A percentile compares a stretch with the other conserved stretches of the same genome.
phyloP scores from a whole-genome alignment of 495 filamentous ascomycete genomes.

The Xylaria palmicola region DNA sequence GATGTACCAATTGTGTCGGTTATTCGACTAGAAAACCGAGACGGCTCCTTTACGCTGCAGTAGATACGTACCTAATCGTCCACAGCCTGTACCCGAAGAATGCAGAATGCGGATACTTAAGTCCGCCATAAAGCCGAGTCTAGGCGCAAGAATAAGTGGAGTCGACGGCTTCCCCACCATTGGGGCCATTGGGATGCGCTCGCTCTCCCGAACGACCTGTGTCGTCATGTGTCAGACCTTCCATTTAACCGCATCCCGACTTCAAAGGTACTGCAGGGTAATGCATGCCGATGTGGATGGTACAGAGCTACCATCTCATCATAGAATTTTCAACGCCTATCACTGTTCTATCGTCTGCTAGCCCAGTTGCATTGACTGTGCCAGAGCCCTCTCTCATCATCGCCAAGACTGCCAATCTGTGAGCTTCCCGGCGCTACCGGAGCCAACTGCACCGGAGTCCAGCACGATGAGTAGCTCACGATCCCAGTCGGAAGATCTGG shows the following conservation, averaged over 20 bases:
- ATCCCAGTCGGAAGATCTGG: conserved; percentile 20
- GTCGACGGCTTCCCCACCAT: not conserved
- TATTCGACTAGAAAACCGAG: no score
- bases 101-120: conserved; percentile 17
- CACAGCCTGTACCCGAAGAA: no score
- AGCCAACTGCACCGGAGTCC: not conserved
- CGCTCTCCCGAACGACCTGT: conserved; percentile 14
- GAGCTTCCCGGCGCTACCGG: conserved; percentile 6
- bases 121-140: conserved; percentile 30
- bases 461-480: conserved; percentile 25
- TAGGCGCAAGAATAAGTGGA: not conserved
- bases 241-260: not conserved
- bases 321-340: not conserved
- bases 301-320: no score
- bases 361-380: not conserved
- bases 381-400: not conserved
- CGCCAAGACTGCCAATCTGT: conserved; percentile 1
- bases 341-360: not conserved
- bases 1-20: no score
- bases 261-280: no score
- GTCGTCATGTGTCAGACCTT: conserved; percentile 21
- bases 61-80: no score
- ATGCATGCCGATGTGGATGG: no score
- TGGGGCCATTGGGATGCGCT: no score
- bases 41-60: no score